Evolutionary conservation across 1,284 basidiomycete species (phyloP).

Genomic region (Fomitopsis pinicola): DNA sequence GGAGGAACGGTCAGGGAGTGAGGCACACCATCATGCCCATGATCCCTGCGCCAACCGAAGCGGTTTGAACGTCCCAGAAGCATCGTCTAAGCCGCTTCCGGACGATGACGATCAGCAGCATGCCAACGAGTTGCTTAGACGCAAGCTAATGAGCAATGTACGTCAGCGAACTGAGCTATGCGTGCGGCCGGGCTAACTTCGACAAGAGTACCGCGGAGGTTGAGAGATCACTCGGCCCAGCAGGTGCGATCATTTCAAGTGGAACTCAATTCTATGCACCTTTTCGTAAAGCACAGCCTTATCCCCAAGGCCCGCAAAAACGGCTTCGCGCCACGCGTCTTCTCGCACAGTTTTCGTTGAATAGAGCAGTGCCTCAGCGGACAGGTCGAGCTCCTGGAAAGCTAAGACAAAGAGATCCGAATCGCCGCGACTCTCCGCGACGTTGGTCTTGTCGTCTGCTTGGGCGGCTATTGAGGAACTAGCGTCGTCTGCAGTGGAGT

Average conservation of each 20-base stretch:
- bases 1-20: not conserved
- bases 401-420: conserved; percentile 67
- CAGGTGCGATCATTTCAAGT: not conserved
- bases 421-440: conserved; percentile 30
- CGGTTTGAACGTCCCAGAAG: conserved; percentile 49
- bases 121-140: conserved; percentile 75
- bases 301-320: conserved; percentile 67
- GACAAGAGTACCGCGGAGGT: no score
- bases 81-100: conserved; percentile 45
- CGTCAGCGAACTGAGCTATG: no score
- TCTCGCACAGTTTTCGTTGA: conserved; percentile 55
- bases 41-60: conserved; percentile 60
- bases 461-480: not conserved
- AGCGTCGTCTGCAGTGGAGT: not conserved
- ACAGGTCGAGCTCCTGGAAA: conserved; percentile 76
- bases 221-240: not conserved
- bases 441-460: conserved; percentile 2
- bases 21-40: conserved; percentile 65
- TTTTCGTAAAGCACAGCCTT: conserved; percentile 60
- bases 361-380: conserved; percentile 69
- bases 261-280: conserved; percentile 32
- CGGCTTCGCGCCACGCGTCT: conserved; percentile 62
- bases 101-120: conserved; percentile 63
- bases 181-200: no score
- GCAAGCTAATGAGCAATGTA: conserved; percentile 40